These are phyloP conservation scores for Gynostemma pentaphyllum DNA, from an alignment of 306 rosid genomes.

Conservation along the genomic window DNA sequence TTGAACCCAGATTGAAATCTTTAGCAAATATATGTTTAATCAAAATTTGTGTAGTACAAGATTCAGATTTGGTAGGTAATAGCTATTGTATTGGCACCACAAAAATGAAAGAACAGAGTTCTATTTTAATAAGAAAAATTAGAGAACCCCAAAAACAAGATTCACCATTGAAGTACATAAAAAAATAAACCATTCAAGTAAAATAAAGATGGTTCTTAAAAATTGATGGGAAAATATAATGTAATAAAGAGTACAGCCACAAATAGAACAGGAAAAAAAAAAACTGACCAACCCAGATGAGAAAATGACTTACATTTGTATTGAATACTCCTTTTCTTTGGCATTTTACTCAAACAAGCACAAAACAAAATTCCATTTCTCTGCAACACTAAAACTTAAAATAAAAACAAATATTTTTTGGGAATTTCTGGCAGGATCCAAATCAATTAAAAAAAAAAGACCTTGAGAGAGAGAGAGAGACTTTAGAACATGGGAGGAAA, in stretches of 20 bases:
- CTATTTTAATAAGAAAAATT: not conserved
- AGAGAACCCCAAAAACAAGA: conserved; percentile 14
- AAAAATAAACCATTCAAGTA: conserved; percentile 8
- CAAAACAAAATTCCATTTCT: not conserved
- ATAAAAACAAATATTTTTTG: not conserved
- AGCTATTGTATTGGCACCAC: conserved; percentile 13
- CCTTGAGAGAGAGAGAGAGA: too few species aligned
- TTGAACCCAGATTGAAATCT: conserved; percentile 18
- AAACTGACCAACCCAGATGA: conserved; percentile 30
- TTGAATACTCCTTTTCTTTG: conserved; percentile 9
- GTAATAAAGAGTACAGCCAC: conserved; percentile 8
- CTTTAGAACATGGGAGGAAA: not conserved
- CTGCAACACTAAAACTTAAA: not conserved
- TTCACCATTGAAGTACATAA: conserved; percentile 6
- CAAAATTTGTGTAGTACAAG: conserved; percentile 16
- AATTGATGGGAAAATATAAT: conserved; percentile 5
- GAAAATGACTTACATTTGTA: conserved; percentile 10
- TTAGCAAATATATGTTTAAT: conserved; percentile 19
- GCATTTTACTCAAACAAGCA: conserved; percentile 19
- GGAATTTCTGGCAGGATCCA: not conserved
- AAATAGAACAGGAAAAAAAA: conserved; percentile 19
- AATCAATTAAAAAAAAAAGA: not conserved
- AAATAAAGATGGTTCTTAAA: conserved; percentile 7
- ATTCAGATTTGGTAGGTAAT: conserved; percentile 20
- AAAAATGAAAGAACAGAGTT: not conserved